Conservation (phyloP, 805 yeast species). For the Trichomonascus vanleenenianus region DNA sequence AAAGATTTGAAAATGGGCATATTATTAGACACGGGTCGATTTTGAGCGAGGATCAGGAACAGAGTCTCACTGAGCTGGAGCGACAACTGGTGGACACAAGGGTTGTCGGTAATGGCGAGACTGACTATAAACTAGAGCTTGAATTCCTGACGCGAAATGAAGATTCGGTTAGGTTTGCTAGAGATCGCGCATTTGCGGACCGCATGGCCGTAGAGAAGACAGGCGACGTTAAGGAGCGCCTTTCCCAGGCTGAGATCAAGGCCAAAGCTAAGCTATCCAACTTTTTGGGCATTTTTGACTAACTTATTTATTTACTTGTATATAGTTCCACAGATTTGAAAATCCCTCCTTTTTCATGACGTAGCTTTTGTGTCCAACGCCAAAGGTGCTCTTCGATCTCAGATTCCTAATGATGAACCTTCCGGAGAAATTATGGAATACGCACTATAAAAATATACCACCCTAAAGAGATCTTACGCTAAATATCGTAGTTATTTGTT, state of each 20-base stretch:
- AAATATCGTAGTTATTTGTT: no score
- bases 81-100: background rate
- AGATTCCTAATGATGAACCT: no score
- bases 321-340: no score
- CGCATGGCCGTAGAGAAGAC: slow-evolving; percentile 1
- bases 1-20: slow-evolving; percentile 2
- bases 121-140: slow-evolving; percentile 2
- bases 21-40: slow-evolving; percentile 1
- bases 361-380: no score
- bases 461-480: no score
- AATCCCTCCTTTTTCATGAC: no score
- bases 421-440: no score
- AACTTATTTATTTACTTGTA: background rate
- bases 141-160: slow-evolving; percentile 13
- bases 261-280: slow-evolving; percentile 1
- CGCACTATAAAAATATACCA: no score
- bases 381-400: no score
- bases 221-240: slow-evolving; percentile 4
- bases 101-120: slow-evolving; percentile 2
- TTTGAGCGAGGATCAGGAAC: no score
- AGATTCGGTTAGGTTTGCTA: slow-evolving; percentile 5
- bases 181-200: slow-evolving; percentile 6
- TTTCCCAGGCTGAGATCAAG: slow-evolving; percentile 2
- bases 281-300: slow-evolving; percentile 3
- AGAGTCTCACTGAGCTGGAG: slow-evolving; percentile 1